Conservation (phyloP, 257 asterid genomes). For the Capsicum chinense region DNA sequence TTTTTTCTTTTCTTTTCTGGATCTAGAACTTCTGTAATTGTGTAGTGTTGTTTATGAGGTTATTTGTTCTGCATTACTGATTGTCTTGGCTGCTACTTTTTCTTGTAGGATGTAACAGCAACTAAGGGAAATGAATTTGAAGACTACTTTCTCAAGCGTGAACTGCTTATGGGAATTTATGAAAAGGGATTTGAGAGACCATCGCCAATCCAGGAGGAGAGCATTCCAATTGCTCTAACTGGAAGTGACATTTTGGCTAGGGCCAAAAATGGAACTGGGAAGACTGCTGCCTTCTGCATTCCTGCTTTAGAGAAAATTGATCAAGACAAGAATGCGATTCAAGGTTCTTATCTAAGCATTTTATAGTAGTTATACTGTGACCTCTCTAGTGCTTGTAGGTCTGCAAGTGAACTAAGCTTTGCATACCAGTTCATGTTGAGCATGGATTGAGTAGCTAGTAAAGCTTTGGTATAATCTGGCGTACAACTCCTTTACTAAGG, state of each 20-base stretch:
- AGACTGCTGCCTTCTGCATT: conserved; percentile 91
- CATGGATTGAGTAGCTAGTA: background rate
- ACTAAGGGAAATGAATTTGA: conserved; percentile 91
- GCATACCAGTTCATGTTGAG: background rate
- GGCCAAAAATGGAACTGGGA: conserved; percentile 96
- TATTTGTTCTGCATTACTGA: conserved; percentile 21
- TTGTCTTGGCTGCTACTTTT: conserved; percentile 26
- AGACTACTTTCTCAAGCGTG: conserved; percentile 88
- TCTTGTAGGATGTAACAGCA: conserved; percentile 82
- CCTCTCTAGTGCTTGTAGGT: background rate
- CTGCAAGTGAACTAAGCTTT: conserved; percentile 21
- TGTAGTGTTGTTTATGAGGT: conserved; percentile 6
- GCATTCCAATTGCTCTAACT: conserved; percentile 90
- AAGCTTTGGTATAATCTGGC: background rate
- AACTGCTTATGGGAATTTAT: conserved; percentile 93
- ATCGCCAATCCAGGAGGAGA: conserved; percentile 95
- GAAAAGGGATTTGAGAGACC: conserved; percentile 97
- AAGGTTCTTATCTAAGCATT: conserved; percentile 50
- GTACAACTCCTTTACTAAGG: background rate
- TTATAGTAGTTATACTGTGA: background rate
- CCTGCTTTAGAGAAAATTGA: conserved; percentile 92
- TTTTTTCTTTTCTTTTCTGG: background rate
- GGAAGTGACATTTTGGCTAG: conserved; percentile 92
- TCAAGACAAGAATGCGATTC: conserved; percentile 79
- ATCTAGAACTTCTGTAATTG: background rate